phyloP scores from a whole-genome alignment of 305 asterid species.

The Fraxinus floribunda region DNA sequence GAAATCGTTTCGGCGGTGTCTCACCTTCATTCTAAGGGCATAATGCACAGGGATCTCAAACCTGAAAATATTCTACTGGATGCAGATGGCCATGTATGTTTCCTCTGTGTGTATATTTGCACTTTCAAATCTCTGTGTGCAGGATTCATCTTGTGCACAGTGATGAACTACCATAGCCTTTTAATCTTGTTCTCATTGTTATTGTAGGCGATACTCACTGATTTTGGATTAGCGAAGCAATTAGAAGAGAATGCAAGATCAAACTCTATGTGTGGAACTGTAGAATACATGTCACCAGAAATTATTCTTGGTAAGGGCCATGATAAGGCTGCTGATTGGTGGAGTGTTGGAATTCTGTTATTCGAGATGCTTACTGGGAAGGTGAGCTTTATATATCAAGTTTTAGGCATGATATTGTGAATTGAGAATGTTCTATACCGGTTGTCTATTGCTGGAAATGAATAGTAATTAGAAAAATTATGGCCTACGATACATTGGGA shows the following conservation, averaged over 20 bases:
- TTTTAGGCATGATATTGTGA: not conserved
- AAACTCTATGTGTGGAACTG: constrained; percentile 61
- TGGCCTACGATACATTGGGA: not conserved
- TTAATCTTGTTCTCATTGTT: not conserved
- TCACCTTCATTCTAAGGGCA: constrained; percentile 49
- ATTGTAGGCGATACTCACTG: constrained; percentile 42
- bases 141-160: not conserved
- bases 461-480: not conserved
- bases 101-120: not conserved
- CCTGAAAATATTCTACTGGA: constrained; percentile 48
- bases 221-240: constrained; percentile 55
- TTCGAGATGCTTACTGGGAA: constrained; percentile 61
- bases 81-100: constrained; percentile 54
- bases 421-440: not conserved
- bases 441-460: not conserved
- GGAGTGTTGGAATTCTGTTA: constrained; percentile 59
- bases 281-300: constrained; percentile 59
- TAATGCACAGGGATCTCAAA: constrained; percentile 56
- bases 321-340: constrained; percentile 64
- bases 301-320: constrained; percentile 61
- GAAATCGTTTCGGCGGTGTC: constrained; percentile 48
- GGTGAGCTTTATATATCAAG: constrained; percentile 23
- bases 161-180: not conserved
- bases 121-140: not conserved
- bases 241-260: constrained; percentile 45